A percentile compares a stretch with the other conserved stretches of the same genome.
Conservation (phyloP, 2,329 filamentous ascomycete genomes). For the Xylariaceae sp. region DNA sequence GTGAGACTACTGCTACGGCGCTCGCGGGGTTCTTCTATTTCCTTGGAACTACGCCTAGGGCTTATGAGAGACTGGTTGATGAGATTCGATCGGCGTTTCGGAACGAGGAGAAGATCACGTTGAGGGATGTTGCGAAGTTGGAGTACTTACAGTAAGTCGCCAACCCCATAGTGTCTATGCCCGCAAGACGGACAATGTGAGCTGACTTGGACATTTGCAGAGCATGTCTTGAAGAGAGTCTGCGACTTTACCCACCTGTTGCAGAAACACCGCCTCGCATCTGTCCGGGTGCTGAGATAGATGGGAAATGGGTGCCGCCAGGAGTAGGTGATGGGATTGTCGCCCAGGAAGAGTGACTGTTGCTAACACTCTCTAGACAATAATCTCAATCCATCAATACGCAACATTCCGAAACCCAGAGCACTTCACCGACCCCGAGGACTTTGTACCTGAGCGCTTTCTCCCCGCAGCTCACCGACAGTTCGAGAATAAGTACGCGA, state of each 20-base stretch:
- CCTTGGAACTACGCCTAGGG: constrained; percentile 32
- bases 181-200: too few species aligned
- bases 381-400: not conserved
- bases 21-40: constrained; percentile 28
- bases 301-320: not conserved
- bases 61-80: constrained; percentile 31
- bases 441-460: constrained; percentile 11
- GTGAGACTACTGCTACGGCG: constrained; percentile 11
- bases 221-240: not conserved
- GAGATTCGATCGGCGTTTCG: constrained; percentile 40
- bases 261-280: not conserved
- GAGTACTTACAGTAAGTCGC: not conserved
- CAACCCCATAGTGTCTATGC: not conserved
- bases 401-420: constrained; percentile 1
- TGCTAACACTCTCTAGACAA: not conserved
- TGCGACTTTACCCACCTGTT: not conserved
- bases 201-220: not conserved
- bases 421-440: constrained; percentile 11
- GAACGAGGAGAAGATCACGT: constrained; percentile 29
- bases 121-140: not conserved
- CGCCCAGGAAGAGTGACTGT: not conserved
- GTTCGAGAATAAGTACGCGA: constrained; percentile 4
- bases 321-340: not conserved
- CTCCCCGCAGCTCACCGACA: constrained; percentile 3
- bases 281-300: constrained; percentile 1